Evolutionary conservation across 768 basidiomycete species (phyloP), one percentile per base, ranked within the genome.

Genomic region (Porpolomopsis calyptriformis): DNA sequence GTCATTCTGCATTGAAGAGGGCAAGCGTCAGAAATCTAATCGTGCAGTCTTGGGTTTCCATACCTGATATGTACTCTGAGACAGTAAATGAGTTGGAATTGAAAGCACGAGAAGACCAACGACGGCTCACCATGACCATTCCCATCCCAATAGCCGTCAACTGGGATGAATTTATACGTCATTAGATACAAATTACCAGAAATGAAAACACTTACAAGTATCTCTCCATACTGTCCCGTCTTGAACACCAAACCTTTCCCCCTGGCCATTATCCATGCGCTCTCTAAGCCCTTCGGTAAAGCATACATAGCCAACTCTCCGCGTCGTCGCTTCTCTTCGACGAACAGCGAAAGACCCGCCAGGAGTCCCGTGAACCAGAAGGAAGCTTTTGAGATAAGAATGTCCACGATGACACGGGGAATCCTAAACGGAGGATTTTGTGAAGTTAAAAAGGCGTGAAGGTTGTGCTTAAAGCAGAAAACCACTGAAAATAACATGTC

Each of bases 251-350:
- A 78, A 1, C 85, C 84, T 50, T 80, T 77, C 11, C 85, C 84
- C 20, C 85, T 64, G 7, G 82, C 76, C 57, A 80, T 78, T 0
- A 81, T 70, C 92, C 91, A 97, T n/a, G 77, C 77, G 45, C 87
- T 88, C 67, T 98, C 92, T 27, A 98, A 61, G 0, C 78, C 88
- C 60, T 91, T 88, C 3, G 94, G 94, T 20, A 97, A 64, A 1
- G 81, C 83, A 58, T 85, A 91, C 90, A 91, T 88, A 50, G 92
- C 90, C 52, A 97, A 67, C 64, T 98, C 94, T 1, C 78, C 85
- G 4, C 92, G 74, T n/a, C 94, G 72, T 55, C 82, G 74, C 66
- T 77, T 82, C 57, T 89, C 92, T 57, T 98, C 94, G 2, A 93
- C 74, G 47, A 96, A 78, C 40, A 98, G 64, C 6, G 88, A 73